Evolutionary conservation across 2,329 filamentous ascomycete genomes (phyloP), one percentile per base, ranked within the genome.

Genomic region (Talaromyces sp.): DNA sequence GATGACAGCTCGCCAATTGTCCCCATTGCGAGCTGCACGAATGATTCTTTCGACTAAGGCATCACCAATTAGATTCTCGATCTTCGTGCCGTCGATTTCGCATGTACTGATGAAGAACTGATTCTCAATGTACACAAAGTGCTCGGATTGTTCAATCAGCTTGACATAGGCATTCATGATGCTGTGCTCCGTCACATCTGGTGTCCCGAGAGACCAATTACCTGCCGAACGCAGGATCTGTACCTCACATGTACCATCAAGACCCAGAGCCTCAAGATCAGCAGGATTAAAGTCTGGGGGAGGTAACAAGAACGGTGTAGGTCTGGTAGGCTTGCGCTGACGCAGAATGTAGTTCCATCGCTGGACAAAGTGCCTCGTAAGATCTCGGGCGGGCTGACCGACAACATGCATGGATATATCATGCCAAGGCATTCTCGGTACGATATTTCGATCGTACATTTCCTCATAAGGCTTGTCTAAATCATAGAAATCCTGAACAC

Each of bases 71-170:
- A 88, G 87, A 75, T 99, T 99, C 74, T 92, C 85, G 66, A 99
- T 95, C 72, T 88, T 91, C 12, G 89, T 91, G 59, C 90, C 90
- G 69, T 96, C 87, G 5, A 93, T 92, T 71, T 95, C 90, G 58
- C 91, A 95, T 68, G 91, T 96, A 39, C 91, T 96, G 75, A 99
- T 90, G 80, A 96, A 99, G 78, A 98, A 99, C 72, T 99, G 95
- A 73, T 99, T 99, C 75, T 99, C 95, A 67, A 98, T 96, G 76
- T 99, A 98, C 58, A 98, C 91, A 71, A 97, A 96, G 75, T 98
- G 95, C 55, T 99, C 92, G 1, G 92, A 97, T 67, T 93, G 89
- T 67, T 95, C 89, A 68, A 99, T 99, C 81, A 96, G 87, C 74
- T 96, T 95, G 68, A 96, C 85, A 72, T 98, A 98, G 3, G 95